Evolutionary conservation across 192 early-diverging fungal species (phyloP).

Genomic region (Cladochytrium replicatum): DNA sequence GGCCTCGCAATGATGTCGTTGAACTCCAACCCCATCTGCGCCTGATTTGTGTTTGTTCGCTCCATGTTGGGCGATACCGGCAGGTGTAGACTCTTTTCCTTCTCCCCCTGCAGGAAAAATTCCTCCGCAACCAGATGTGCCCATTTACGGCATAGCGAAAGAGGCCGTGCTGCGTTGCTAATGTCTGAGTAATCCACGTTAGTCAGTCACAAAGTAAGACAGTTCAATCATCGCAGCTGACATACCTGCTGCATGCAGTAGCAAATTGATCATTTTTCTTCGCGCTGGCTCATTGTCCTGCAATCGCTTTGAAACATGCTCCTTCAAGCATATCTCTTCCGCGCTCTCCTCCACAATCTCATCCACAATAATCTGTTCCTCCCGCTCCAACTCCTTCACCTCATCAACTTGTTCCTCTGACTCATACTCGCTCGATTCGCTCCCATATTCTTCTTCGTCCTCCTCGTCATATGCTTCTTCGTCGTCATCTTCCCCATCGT

Average conservation of each 20-base stretch:
- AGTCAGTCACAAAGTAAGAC: not conserved
- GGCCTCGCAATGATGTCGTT: conserved; percentile 77
- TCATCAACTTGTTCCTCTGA: not conserved
- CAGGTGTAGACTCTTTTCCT: conserved; percentile 61
- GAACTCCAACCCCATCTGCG: conserved; percentile 71
- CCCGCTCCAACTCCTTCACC: too few relatives aligned
- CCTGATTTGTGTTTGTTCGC: conserved; percentile 50
- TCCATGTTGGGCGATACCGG: conserved; percentile 89
- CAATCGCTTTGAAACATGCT: too few relatives aligned
- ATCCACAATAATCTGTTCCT: too few relatives aligned
- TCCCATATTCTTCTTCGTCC: too few relatives aligned
- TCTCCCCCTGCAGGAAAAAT: conserved; percentile 80
- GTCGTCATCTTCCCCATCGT: too few relatives aligned
- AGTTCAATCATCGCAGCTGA: not conserved
- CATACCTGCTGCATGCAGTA: conserved; percentile 69
- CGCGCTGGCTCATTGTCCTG: not conserved
- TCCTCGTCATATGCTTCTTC: not conserved
- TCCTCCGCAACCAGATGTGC: conserved; percentile 78
- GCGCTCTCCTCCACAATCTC: too few relatives aligned
- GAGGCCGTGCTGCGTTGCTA: conserved; percentile 78
- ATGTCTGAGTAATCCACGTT: conserved; percentile 43
- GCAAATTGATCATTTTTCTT: conserved; percentile 36
- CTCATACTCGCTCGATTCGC: not conserved
- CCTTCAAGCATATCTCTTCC: too few relatives aligned
- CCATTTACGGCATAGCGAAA: conserved; percentile 79